phyloP scores from a whole-genome alignment of 164 flowering plant genomes.

The Warburgia ugandensis region DNA sequence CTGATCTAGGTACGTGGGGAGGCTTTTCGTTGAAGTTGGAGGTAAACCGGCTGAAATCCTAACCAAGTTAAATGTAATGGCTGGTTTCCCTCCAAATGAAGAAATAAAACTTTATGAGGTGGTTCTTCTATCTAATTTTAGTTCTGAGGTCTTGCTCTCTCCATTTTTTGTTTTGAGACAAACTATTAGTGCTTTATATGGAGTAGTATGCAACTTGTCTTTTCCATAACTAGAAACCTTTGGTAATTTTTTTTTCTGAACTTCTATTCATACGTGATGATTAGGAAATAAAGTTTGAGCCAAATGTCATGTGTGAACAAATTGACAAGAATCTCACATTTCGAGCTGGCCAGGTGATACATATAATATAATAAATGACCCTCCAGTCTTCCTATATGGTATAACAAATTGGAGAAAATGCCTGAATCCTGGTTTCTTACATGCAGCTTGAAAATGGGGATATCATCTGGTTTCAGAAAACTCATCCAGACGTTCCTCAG shows the following conservation, averaged over 20 bases:
- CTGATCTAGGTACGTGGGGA: constrained; percentile 64
- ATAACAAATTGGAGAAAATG: neutral
- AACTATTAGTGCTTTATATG: too few relatives aligned
- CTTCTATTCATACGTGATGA: constrained; percentile 4
- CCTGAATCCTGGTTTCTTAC: neutral
- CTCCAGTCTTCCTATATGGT: neutral
- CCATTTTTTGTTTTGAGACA: neutral
- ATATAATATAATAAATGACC: neutral
- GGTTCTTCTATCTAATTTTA: constrained; percentile 10
- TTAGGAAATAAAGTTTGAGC: constrained; percentile 96
- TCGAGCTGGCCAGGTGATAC: constrained; percentile 65
- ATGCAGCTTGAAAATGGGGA: constrained; percentile 96
- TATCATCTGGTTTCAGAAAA: constrained; percentile 84
- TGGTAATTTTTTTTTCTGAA: neutral
- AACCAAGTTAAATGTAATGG: constrained; percentile 75
- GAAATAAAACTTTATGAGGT: constrained; percentile 98
- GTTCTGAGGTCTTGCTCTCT: too few relatives aligned
- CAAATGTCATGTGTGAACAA: constrained; percentile 87
- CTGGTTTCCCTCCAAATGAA: constrained; percentile 76
- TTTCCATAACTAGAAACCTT: too few relatives aligned
- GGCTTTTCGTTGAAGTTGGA: constrained; percentile 72
- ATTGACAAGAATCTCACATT: constrained; percentile 72
- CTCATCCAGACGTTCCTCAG: constrained; percentile 74
- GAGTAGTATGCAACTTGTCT: too few relatives aligned
- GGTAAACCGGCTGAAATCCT: constrained; percentile 75